Conservation (phyloP, 2,329 filamentous ascomycete genomes). For the Neopestalotiopsis clavispora region DNA sequence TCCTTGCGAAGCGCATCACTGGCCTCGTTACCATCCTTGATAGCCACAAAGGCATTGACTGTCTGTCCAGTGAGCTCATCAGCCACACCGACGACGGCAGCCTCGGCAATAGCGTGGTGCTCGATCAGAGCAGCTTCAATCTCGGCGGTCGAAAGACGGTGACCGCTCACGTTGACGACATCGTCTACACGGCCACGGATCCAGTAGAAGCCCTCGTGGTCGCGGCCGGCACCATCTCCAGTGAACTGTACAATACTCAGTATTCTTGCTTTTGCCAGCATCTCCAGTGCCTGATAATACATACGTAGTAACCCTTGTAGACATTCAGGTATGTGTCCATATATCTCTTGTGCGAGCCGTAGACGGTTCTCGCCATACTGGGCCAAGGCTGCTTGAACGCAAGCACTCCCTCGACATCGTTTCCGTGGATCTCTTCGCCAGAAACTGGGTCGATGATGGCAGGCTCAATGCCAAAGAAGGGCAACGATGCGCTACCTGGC, state of each 20-base stretch:
- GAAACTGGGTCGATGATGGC: slow-evolving; percentile 97
- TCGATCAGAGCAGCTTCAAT: slow-evolving; percentile 97
- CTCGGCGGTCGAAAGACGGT: slow-evolving; percentile 94
- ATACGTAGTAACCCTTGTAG: slow-evolving; percentile 96
- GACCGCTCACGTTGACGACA: slow-evolving; percentile 96
- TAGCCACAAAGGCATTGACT: slow-evolving; percentile 92
- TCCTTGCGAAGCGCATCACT: slow-evolving; percentile 89
- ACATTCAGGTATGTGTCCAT: slow-evolving; percentile 99
- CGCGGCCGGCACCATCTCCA: slow-evolving; percentile 91
- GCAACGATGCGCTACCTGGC: slow-evolving; percentile 91
- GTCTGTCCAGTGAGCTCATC: slow-evolving; percentile 97
- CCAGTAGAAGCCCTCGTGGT: slow-evolving; percentile 99
- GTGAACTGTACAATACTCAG: slow-evolving; percentile 66
- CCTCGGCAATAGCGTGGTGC: slow-evolving; percentile 87
- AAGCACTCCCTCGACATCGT: slow-evolving; percentile 95
- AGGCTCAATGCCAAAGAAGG: slow-evolving; percentile 98
- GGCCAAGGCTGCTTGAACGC: slow-evolving; percentile 99
- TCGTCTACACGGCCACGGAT: slow-evolving; percentile 98
- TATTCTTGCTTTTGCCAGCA: neutral
- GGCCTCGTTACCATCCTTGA: slow-evolving; percentile 83
- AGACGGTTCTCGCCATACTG: slow-evolving; percentile 97
- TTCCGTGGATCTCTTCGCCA: slow-evolving; percentile 90
- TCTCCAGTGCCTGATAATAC: slow-evolving; percentile 40
- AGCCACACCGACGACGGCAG: slow-evolving; percentile 89
- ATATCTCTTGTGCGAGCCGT: slow-evolving; percentile 96